Conservation (phyloP, 2,329 filamentous ascomycete species). For the Phialophora chinensis region DNA sequence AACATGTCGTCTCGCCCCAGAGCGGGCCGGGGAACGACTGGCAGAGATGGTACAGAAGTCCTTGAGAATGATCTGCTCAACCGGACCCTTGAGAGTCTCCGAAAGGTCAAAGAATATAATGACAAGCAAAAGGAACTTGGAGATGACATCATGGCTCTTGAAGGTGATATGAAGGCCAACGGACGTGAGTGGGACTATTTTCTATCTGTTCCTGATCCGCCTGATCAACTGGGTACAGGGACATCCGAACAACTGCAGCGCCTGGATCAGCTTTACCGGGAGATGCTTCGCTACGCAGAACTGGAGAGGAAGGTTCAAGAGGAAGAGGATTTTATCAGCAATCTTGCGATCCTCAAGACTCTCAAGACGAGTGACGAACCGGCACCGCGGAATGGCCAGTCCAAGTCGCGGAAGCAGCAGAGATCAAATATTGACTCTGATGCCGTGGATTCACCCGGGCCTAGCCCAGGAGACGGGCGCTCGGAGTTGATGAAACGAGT, state of each 20-base stretch:
- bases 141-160: slow-evolving; percentile 49
- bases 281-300: slow-evolving; percentile 55
- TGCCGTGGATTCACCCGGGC: slow-evolving; percentile 53
- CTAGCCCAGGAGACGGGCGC: slow-evolving; percentile 46
- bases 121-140: slow-evolving; percentile 42
- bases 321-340: slow-evolving; percentile 58
- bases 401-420: slow-evolving; percentile 54
- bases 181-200: slow-evolving; percentile 45
- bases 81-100: slow-evolving; percentile 35
- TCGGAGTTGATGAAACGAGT: slow-evolving; percentile 53
- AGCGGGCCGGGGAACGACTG: slow-evolving; percentile 33
- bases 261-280: slow-evolving; percentile 54
- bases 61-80: slow-evolving; percentile 38
- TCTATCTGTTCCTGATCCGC: slow-evolving; percentile 8
- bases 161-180: slow-evolving; percentile 53
- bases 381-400: slow-evolving; percentile 48
- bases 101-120: slow-evolving; percentile 37
- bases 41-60: slow-evolving; percentile 37
- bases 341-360: slow-evolving; percentile 55
- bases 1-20: slow-evolving; percentile 38
- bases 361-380: slow-evolving; percentile 57
- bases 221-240: slow-evolving; percentile 20
- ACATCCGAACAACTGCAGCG: slow-evolving; percentile 41
- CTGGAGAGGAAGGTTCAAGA: slow-evolving; percentile 57
- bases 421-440: slow-evolving; percentile 49